Percentiles rank a stretch among this genome's conserved stretches.
phyloP scores from a whole-genome alignment of 2,329 filamentous ascomycete species.

The Colletotrichum incanum region DNA sequence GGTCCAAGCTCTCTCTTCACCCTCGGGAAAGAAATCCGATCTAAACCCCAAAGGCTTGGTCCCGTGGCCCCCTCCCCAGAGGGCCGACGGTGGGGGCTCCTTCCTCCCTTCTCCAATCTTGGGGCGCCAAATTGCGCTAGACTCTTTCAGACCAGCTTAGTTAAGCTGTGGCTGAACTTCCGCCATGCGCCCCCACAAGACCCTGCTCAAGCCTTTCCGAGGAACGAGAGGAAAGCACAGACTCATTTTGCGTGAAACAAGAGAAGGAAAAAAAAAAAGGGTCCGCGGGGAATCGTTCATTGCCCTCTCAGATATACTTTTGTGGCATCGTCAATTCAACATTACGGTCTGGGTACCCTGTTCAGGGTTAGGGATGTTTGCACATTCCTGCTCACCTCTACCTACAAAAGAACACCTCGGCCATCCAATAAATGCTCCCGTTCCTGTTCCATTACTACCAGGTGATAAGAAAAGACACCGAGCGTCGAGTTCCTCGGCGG shows the following conservation, averaged over 20 bases:
- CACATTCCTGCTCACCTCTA: neutral
- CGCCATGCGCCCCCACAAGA: conserved; percentile 15
- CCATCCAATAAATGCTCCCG: neutral
- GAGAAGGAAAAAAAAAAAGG: conserved; percentile 27
- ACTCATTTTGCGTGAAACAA: conserved; percentile 14
- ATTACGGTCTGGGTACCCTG: conserved; percentile 33
- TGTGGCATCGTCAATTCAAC: conserved; percentile 38
- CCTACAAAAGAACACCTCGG: neutral
- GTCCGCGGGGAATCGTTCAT: conserved; percentile 29
- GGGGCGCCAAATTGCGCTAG: conserved; percentile 5
- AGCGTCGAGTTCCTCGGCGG: conserved; percentile 21
- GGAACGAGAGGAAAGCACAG: conserved; percentile 26
- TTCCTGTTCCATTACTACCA: neutral
- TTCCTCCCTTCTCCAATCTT: neutral
- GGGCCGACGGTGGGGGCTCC: conserved; percentile 15
- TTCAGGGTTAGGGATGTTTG: neutral
- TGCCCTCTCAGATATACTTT: conserved; percentile 31
- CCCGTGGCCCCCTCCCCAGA: conserved; percentile 2
- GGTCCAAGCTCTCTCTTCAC: conserved; percentile 28
- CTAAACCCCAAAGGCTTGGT: neutral
- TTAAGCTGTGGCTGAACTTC: conserved; percentile 24
- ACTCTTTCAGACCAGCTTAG: neutral
- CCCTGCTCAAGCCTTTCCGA: conserved; percentile 14
- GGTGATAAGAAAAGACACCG: conserved; percentile 7
- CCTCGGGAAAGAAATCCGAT: conserved; percentile 25